phyloP scores from a whole-genome alignment of 768 basidiomycete species.

The Ramaria sp. region DNA sequence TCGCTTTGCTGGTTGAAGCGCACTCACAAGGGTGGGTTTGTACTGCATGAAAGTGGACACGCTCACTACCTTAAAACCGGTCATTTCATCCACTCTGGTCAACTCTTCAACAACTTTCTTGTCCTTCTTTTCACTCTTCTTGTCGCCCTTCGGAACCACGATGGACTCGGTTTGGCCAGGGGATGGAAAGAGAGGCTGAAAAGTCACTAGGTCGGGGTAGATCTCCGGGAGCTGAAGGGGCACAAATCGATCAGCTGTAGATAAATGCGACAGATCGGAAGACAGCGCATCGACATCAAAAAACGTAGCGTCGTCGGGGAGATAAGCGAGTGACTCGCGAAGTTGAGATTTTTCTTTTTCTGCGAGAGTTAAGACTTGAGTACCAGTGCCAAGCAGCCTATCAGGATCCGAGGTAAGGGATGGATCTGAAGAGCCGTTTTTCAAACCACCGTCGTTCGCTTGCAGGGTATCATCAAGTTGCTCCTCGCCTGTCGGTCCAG shows the following conservation, averaged over 20 bases:
- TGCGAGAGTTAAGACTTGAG: constrained; percentile 11
- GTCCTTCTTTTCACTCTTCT: constrained; percentile 37
- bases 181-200: constrained; percentile 25
- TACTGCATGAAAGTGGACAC: constrained; percentile 67
- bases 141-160: constrained; percentile 44
- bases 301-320: constrained; percentile 35
- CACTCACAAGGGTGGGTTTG: constrained; percentile 76
- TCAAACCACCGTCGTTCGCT: constrained; percentile 28
- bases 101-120: constrained; percentile 27
- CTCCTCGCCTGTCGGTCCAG: not conserved
- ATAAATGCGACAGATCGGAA: not conserved
- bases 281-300: constrained; percentile 34
- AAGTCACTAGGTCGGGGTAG: constrained; percentile 75
- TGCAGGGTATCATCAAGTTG: not conserved
- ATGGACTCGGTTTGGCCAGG: constrained; percentile 11
- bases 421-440: constrained; percentile 46
- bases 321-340: constrained; percentile 44
- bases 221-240: constrained; percentile 45
- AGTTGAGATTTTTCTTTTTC: constrained; percentile 28
- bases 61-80: constrained; percentile 65
- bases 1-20: constrained; percentile 72
- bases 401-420: constrained; percentile 1
- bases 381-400: constrained; percentile 10
- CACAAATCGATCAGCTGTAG: not conserved
- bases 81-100: constrained; percentile 64